These are phyloP conservation scores for Euphorbia schlechtendalii DNA, from an alignment of 441 rosid species.

Conservation along the genomic window DNA sequence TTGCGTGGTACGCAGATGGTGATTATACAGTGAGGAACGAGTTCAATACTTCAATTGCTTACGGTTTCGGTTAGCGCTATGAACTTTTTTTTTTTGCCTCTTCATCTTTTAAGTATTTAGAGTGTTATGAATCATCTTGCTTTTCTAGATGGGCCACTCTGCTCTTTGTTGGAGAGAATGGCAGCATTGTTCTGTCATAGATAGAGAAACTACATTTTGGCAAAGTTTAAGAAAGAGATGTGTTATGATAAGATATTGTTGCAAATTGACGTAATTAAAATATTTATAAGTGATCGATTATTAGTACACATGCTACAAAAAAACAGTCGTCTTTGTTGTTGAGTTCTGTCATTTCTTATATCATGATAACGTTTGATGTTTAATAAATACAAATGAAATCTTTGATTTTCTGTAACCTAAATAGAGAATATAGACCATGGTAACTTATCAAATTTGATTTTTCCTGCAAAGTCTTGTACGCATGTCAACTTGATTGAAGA, in stretches of 20 bases:
- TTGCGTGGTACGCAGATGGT: slow-evolving; percentile 93
- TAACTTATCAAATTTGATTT: neutral
- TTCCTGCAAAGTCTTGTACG: neutral
- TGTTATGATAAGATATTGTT: too few relatives aligned
- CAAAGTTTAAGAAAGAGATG: neutral
- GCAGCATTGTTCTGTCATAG: neutral
- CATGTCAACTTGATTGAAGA: neutral
- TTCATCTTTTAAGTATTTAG: neutral
- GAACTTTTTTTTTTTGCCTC: neutral
- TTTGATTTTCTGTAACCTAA: neutral
- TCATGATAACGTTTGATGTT: neutral
- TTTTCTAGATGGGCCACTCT: neutral
- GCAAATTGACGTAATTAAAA: neutral
- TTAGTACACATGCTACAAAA: neutral
- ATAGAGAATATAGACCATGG: neutral
- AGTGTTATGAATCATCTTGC: neutral
- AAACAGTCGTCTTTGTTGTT: too few relatives aligned
- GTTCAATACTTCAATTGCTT: slow-evolving; percentile 62
- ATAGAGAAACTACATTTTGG: neutral
- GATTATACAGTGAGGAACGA: slow-evolving; percentile 70
- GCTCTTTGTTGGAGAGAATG: neutral
- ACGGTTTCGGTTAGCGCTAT: slow-evolving; percentile 63
- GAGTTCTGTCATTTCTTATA: neutral
- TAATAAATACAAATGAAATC: neutral
- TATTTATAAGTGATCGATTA: neutral